Evolutionary conservation across 257 asterid species (phyloP).

Genomic region (Scutellaria baicalensis): DNA sequence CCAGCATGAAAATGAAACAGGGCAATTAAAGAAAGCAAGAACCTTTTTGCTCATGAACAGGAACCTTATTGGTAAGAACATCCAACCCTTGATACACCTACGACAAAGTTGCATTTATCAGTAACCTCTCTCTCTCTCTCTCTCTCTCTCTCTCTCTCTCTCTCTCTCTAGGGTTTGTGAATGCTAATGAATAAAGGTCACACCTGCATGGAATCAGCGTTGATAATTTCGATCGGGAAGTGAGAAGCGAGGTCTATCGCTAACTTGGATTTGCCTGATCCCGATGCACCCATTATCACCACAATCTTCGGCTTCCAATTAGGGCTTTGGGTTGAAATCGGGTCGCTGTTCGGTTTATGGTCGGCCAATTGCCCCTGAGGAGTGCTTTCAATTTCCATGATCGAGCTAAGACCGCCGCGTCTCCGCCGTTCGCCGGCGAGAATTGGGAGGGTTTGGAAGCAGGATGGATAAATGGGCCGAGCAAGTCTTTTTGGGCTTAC

Average conservation of each 20-base stretch:
- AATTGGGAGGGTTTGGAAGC: not conserved
- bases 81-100: conserved; percentile 82
- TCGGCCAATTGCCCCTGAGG: not conserved
- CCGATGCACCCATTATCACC: conserved; percentile 81
- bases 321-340: not conserved
- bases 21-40: conserved; percentile 12
- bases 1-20: no score
- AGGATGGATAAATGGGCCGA: conserved; percentile 8
- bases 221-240: conserved; percentile 78
- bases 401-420: not conserved
- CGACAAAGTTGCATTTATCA: not conserved
- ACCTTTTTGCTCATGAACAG: conserved; percentile 65
- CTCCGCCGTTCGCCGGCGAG: conserved; percentile 24
- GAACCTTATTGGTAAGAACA: conserved; percentile 87
- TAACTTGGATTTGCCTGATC: conserved; percentile 82
- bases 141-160: no score
- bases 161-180: no score
- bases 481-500: not conserved
- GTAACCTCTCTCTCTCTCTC: no score
- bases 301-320: conserved; percentile 54
- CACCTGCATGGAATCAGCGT: conserved; percentile 98
- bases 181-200: not conserved
- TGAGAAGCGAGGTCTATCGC: conserved; percentile 76
- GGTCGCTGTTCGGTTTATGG: not conserved
- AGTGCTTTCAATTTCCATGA: conserved; percentile 11